These are phyloP conservation scores for Neopestalotiopsis clavispora DNA, from an alignment of 2,329 filamentous ascomycete species.

Conservation along the genomic window DNA sequence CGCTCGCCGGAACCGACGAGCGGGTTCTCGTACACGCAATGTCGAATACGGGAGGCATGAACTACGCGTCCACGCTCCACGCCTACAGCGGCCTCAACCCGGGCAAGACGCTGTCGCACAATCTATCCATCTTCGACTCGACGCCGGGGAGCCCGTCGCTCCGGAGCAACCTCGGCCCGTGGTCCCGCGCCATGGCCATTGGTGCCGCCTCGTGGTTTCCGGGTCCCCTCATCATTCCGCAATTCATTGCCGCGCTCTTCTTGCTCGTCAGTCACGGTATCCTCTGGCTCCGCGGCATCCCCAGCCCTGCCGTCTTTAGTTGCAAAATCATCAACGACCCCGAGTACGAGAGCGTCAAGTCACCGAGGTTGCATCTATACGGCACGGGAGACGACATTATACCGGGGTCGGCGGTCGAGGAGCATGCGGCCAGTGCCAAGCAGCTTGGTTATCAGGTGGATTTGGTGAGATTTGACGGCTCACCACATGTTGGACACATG, in stretches of 20 bases:
- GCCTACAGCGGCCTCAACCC: constrained; percentile 45
- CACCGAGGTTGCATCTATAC: constrained; percentile 61
- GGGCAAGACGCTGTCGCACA: constrained; percentile 48
- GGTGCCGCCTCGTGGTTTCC: constrained; percentile 52
- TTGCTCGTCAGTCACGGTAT: constrained; percentile 42
- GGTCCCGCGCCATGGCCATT: constrained; percentile 58
- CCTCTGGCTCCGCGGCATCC: constrained; percentile 41
- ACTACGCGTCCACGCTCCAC: constrained; percentile 53
- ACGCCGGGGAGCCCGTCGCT: constrained; percentile 54
- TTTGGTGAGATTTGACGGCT: constrained; percentile 60
- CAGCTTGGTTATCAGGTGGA: constrained; percentile 53
- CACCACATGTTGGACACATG: constrained; percentile 67
- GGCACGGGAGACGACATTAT: constrained; percentile 64
- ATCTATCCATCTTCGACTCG: constrained; percentile 56
- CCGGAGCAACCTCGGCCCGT: constrained; percentile 48
- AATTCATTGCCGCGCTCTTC: constrained; percentile 50
- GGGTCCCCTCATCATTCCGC: constrained; percentile 54
- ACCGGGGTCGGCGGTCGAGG: constrained; percentile 58
- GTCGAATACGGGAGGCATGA: constrained; percentile 64
- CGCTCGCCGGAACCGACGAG: constrained; percentile 37
- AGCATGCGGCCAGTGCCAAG: constrained; percentile 53
- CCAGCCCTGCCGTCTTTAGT: constrained; percentile 47
- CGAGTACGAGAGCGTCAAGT: constrained; percentile 37
- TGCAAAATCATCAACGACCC: constrained; percentile 41
- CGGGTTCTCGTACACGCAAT: constrained; percentile 57